phyloP scores from a whole-genome alignment of 2,329 filamentous ascomycete genomes.

The Exophiala aquamarina region DNA sequence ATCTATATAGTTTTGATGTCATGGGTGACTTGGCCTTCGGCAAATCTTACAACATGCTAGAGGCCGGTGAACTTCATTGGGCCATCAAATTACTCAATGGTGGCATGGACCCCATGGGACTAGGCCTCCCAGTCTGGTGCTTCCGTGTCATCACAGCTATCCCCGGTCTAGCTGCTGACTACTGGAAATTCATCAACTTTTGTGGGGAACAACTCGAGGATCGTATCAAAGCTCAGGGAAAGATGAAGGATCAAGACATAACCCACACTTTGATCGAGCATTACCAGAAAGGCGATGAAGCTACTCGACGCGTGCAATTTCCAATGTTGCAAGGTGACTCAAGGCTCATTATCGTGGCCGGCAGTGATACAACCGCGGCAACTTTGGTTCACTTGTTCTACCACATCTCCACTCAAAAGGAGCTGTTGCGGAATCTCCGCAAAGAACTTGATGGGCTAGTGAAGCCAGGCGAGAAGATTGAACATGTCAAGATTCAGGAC shows the following conservation, averaged over 20 bases:
- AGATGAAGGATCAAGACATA: slow-evolving; percentile 28
- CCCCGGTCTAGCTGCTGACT: slow-evolving; percentile 34
- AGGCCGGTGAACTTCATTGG: slow-evolving; percentile 32
- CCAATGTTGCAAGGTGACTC: slow-evolving; percentile 32
- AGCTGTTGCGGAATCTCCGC: slow-evolving; percentile 31
- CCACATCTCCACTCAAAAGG: slow-evolving; percentile 32
- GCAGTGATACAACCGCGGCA: slow-evolving; percentile 43
- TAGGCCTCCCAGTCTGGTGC: slow-evolving; percentile 26
- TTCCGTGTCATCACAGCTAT: slow-evolving; percentile 28
- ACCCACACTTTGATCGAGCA: slow-evolving; percentile 30
- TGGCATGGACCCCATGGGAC: slow-evolving; percentile 25
- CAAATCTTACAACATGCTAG: slow-evolving; percentile 34
- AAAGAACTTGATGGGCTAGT: slow-evolving; percentile 32
- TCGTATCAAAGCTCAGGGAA: slow-evolving; percentile 31
- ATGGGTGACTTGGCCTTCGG: slow-evolving; percentile 38
- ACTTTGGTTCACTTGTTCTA: slow-evolving; percentile 44
- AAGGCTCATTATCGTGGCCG: slow-evolving; percentile 33
- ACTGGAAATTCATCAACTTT: slow-evolving; percentile 37
- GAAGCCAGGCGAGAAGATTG: slow-evolving; percentile 3
- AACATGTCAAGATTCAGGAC: slow-evolving; percentile 14
- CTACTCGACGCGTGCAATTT: slow-evolving; percentile 23
- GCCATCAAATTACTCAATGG: slow-evolving; percentile 39
- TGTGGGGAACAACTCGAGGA: slow-evolving; percentile 34
- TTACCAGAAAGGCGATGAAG: slow-evolving; percentile 18
- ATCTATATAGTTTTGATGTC: slow-evolving; percentile 34